phyloP scores from a whole-genome alignment of 768 basidiomycete species.

The Infundibulicybe gibba region DNA sequence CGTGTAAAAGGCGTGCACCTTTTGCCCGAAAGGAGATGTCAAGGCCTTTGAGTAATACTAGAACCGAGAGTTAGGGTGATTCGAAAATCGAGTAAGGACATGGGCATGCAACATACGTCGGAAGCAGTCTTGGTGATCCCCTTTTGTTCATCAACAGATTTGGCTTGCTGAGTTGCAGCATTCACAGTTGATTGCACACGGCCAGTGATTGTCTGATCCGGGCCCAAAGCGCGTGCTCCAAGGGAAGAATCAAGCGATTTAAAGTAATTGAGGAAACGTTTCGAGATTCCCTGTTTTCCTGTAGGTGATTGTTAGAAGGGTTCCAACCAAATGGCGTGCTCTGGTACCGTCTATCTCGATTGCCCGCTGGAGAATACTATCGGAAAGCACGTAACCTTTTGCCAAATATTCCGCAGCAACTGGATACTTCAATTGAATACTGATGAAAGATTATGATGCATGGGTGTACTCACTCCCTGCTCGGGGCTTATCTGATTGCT shows the following conservation, averaged over 20 bases:
- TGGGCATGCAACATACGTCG: constrained; percentile 44
- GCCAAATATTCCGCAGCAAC: constrained; percentile 95
- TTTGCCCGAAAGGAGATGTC: constrained; percentile 71
- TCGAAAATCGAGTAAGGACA: not conserved
- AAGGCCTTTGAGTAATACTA: constrained; percentile 82
- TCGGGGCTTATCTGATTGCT: constrained; percentile 90
- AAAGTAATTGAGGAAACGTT: constrained; percentile 80
- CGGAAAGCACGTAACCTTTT: constrained; percentile 80
- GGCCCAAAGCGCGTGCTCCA: constrained; percentile 70
- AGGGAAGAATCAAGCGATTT: constrained; percentile 64
- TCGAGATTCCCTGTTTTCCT: constrained; percentile 87
- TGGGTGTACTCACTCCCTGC: constrained; percentile 43
- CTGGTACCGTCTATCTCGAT: constrained; percentile 73
- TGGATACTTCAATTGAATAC: constrained; percentile 13
- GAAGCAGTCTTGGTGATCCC: constrained; percentile 66
- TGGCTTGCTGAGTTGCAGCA: constrained; percentile 66
- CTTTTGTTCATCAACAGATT: constrained; percentile 77
- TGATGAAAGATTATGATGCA: too few species aligned
- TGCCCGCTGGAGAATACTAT: constrained; percentile 71
- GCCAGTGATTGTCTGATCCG: constrained; percentile 75
- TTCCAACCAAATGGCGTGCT: not conserved
- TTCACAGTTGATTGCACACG: constrained; percentile 65
- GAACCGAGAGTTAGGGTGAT: constrained; percentile 4
- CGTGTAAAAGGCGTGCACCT: constrained; percentile 82
- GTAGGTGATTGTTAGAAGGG: not conserved